Evolutionary conservation across 169 alveolate genomes (phyloP), one percentile per base, ranked within the genome.

Genomic region (Cryptosporidium ubiquitum): DNA sequence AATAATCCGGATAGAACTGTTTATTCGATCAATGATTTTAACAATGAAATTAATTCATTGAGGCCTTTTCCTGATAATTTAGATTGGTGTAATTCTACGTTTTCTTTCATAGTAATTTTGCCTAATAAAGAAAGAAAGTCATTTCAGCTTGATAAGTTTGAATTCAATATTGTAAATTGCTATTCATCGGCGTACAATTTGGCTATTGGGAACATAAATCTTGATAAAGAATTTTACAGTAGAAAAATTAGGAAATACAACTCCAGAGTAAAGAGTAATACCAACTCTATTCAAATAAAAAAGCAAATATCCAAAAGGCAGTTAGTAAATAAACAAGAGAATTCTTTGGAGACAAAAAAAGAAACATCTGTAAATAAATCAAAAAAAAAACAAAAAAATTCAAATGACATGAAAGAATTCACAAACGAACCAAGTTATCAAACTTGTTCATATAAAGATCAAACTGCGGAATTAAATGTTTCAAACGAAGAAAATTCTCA

Each of bases 51-150:
- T 23, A 73, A 73, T 44, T 73, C 85, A 31, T 51, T 73, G 12
- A 37, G 70, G 60, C 85, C 85, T 31, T 55, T 73, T 73, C 85
- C 85, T 18, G 85, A 73, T 31, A 73, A 73, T 73, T 16, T 73
- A 20, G 85, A 73, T 14, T 73, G 85, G 85, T 73, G 70, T 33
- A 71, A 58, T 40, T 33, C 70, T 16, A 51, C 69, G 6, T 73
- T 52, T 73, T 73, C 85, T 10, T 73, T 73, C 29, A 33, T 37
- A 37, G 85, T 73, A 5, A 29, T 14, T 39, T n/a, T 73, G 16
- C 85, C 58, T 12, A 39, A 37, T 39, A 26, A 35, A 10, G 85
- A 73, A 55, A 44, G 55, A 55, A 73, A 23, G 16, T 37, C 23
- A 52, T 58, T 73, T 73, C 39, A 33, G 7, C 85, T 73, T 29